Base-by-base conservation (phyloP, 179 eudicot species). In the Spinacia oleracea region DNA sequence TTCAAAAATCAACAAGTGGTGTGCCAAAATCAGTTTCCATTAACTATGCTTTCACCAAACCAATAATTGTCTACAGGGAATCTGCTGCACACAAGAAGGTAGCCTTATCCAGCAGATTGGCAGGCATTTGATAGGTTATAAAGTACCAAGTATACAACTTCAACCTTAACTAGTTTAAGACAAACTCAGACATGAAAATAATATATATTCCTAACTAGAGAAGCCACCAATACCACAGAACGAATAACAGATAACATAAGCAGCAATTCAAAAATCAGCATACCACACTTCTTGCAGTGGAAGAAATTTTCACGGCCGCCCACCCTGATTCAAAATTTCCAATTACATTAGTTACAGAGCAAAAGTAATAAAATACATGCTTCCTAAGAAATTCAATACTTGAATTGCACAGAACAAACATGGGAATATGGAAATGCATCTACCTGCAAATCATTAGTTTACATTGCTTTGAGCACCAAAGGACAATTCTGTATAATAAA, bases 211-310 rank as follows among this genome's bases (percentile, higher is more conserved):
- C 8, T 45, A 2, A 11, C 4, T 14, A 25, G 25, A 77, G 15
- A 42, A 67, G 42, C 46, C 43, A 64, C 3, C 34, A 59, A 31
- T 45, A 31, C 20, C 53, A 32, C 16, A 11, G 50, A 9, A 43
- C 43, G 14, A 48, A 51, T 9, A 40, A 29, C 1, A 18, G 58
- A 76, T 38, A 10, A 35, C 10, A 42, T 23, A 42, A 72, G 40
- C 9, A 77, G 35, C 16, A 46, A 34, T 29, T 7, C 18, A 23
- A 16, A 58, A 55, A 68, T 48, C 58, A 75, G 74, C 94, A 80
- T 93, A 95, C 97, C 97, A 65, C 97, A 95, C 81, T 90, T 95
- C 81, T 88, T 82, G 97, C 98, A 95, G 84, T 95, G 97, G 83
- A 93, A 95, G 80, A 78, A 93, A 48, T 93, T 92, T 83, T 96